Evolutionary conservation across 257 asterid species (phyloP), one percentile per base, ranked within the genome.

Genomic region (Salvia hispanica): DNA sequence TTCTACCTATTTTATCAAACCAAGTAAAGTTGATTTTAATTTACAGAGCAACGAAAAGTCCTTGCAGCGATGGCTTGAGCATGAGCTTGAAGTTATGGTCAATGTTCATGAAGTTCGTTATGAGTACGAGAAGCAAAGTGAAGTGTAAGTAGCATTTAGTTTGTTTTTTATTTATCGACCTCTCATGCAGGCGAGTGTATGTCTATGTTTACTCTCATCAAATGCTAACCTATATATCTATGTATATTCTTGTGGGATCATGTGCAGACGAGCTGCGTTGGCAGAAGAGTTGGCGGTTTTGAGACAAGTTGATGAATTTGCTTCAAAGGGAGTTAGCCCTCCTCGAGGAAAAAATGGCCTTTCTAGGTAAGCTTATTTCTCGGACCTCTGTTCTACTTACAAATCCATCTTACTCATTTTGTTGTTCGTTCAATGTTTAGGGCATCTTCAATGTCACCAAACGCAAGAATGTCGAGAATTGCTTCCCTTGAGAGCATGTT

Each of bases 41-140:
- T 72, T 65, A 51, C 92, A 91, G 97, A 84, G 79, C 82, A 87
- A 90, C 25, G 99, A 94, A 67, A 91, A 91, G 79, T 75, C 95
- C 50, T 74, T 87, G 85, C 98, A 87, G 52, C 90, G 95, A 43
- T 94, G 98, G 98, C 87, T 94, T 73, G 98, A 89, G 77, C 97
- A 94, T 16, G 99, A 94, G 82, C 94, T 94, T 34, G 99, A 94
- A 78, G 96, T 94, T 71, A 82, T 87, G 98, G 98, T 94, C 79
- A 87, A 94, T 81, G 87, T 94, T 77, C 99, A 94, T 72, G 99
- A 94, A 94, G 99, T 94, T 74, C 99, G 99, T 47, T 88, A 78
- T 14, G 99, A 94, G 76, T 94, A 91, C 55, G 99, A 94, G 96
- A 94, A 87, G 89, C 99, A 94, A 79, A 87, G 96, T 71, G 95